These are phyloP conservation scores for Collybiopsis confluens DNA, from an alignment of 768 basidiomycete species.

Conservation along the genomic window DNA sequence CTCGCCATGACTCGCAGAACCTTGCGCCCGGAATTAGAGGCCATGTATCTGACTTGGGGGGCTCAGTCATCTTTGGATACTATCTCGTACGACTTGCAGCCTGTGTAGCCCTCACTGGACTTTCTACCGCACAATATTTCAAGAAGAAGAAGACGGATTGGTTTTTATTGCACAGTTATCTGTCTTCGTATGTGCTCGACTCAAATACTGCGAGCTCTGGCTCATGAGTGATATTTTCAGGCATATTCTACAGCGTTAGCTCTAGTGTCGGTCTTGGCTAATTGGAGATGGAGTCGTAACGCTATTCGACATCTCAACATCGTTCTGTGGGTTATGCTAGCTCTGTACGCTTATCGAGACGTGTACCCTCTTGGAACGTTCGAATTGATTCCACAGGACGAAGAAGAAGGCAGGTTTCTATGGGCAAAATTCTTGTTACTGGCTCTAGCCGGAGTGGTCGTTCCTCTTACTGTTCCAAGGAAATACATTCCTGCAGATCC, in stretches of 20 bases:
- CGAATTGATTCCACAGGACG: constrained; percentile 43
- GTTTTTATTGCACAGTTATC: constrained; percentile 24
- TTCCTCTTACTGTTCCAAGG: constrained; percentile 54
- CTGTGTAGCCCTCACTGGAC: constrained; percentile 39
- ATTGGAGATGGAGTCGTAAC: constrained; percentile 30
- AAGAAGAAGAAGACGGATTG: constrained; percentile 23
- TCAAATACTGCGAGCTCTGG: not conserved
- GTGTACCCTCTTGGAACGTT: constrained; percentile 58
- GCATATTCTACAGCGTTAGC: constrained; percentile 41
- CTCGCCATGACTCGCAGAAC: not conserved
- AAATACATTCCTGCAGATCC: constrained; percentile 57
- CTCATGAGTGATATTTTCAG: constrained; percentile 18
- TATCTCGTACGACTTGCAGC: constrained; percentile 30
- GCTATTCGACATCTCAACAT: constrained; percentile 42
- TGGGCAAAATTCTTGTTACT: constrained; percentile 51
- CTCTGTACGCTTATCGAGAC: constrained; percentile 53
- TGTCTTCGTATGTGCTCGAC: constrained; percentile 23
- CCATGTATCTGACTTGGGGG: constrained; percentile 2
- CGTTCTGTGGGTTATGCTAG: constrained; percentile 42
- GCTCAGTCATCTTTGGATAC: not conserved
- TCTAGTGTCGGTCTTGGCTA: constrained; percentile 32
- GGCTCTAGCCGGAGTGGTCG: constrained; percentile 35
- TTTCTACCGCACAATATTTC: constrained; percentile 41
- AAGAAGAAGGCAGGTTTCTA: constrained; percentile 38
- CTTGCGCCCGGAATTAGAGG: not conserved